Evolutionary conservation across 2,329 filamentous ascomycete genomes (phyloP).

Genomic region (Macrophomina pseudophaseolina): DNA sequence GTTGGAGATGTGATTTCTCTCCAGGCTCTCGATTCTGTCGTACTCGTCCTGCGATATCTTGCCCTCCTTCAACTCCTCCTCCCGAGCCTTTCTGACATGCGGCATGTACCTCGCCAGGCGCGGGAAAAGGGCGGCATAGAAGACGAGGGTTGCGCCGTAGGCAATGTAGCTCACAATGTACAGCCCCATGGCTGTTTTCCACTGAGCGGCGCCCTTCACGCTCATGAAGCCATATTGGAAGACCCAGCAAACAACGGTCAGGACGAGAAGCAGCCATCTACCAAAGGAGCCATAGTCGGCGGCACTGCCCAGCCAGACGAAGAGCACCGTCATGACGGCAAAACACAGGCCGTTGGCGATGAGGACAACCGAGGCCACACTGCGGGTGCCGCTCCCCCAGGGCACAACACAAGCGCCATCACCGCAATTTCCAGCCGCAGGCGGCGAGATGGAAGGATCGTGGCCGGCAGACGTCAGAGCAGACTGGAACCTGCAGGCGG

Average conservation of each 20-base stretch:
- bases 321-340: conserved; percentile 66
- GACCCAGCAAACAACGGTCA: conserved; percentile 65
- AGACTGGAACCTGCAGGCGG: conserved; percentile 12
- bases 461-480: conserved; percentile 56
- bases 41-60: conserved; percentile 64
- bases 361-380: conserved; percentile 70
- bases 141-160: conserved; percentile 61
- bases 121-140: conserved; percentile 58
- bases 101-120: conserved; percentile 61
- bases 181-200: conserved; percentile 64
- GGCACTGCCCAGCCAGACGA: conserved; percentile 58
- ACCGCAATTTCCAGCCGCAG: conserved; percentile 56
- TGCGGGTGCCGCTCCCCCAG: conserved; percentile 44
- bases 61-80: conserved; percentile 52
- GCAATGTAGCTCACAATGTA: conserved; percentile 71
- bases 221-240: conserved; percentile 72
- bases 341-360: conserved; percentile 71
- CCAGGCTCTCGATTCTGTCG: conserved; percentile 65
- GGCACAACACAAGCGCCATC: conserved; percentile 29
- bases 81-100: conserved; percentile 57
- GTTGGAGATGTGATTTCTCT: conserved; percentile 68
- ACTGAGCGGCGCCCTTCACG: conserved; percentile 64
- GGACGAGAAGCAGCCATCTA: conserved; percentile 65
- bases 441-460: conserved; percentile 57
- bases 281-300: conserved; percentile 63